A percentile compares a stretch with the other conserved stretches of the same genome.
phyloP scores from a whole-genome alignment of 75 land plant genomes.

The Pinus tabuliformis region DNA sequence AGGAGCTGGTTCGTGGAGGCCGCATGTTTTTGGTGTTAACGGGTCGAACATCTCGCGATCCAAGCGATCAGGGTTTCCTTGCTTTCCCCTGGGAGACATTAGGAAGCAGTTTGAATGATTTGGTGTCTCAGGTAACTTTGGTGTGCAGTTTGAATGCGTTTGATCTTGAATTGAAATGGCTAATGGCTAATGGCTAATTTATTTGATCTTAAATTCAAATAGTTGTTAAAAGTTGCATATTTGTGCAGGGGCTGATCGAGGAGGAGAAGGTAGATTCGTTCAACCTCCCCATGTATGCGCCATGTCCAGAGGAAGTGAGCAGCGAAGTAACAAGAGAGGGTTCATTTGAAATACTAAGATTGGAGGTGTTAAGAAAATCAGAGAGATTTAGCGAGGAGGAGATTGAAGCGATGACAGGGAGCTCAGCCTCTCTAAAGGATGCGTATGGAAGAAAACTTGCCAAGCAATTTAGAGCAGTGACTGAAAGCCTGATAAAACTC shows the following conservation, averaged over 20 bases:
- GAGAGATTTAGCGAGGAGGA: not conserved
- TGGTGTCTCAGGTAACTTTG: constrained; percentile 29
- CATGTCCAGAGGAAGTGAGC: constrained; percentile 23
- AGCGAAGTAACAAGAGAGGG: constrained; percentile 24
- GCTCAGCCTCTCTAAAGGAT: not conserved
- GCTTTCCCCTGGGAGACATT: not conserved
- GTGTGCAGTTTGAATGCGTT: not conserved
- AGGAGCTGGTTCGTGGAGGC: constrained; percentile 26
- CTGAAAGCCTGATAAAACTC: not conserved
- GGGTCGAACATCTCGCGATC: constrained; percentile 18
- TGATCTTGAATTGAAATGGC: not conserved
- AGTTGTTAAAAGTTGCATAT: not conserved
- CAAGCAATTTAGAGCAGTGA: not conserved
- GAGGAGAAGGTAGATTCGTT: constrained; percentile 38
- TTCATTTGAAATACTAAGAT: constrained; percentile 14
- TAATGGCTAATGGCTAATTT: too few relatives aligned
- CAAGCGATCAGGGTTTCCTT: not conserved
- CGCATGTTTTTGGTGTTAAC: constrained; percentile 17
- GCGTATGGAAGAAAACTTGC: not conserved
- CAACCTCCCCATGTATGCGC: constrained; percentile 29
- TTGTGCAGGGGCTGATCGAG: constrained; percentile 24
- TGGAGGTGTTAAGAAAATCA: constrained; percentile 2
- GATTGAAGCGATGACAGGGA: not conserved
- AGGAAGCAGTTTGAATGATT: constrained; percentile 8
- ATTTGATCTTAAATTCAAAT: too few relatives aligned